Conservation (phyloP, 2,329 filamentous ascomycete genomes). For the Arthrinium puccinioides region DNA sequence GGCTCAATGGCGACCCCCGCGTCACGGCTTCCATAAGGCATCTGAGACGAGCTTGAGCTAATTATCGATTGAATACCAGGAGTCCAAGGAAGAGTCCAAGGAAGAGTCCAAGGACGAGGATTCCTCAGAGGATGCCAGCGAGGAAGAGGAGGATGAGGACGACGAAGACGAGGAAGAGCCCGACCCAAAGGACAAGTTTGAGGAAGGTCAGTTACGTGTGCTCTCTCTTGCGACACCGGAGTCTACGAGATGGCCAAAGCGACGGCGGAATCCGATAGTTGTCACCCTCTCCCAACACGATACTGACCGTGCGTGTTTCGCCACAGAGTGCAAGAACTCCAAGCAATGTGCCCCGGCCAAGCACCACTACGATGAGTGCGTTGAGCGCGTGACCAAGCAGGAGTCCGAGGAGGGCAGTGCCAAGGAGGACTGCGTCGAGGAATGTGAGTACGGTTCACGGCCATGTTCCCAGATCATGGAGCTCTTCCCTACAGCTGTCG, state of each 20-base stretch:
- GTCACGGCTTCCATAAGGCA: too few relatives aligned
- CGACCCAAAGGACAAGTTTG: conserved; percentile 80
- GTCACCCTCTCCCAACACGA: conserved; percentile 2
- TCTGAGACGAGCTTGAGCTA: conserved; percentile 1
- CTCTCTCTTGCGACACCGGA: too few relatives aligned
- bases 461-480: too few relatives aligned
- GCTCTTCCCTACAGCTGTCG: too few relatives aligned
- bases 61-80: conserved; percentile 2
- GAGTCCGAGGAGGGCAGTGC: conserved; percentile 65
- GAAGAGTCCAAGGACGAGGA: conserved; percentile 37
- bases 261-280: too few relatives aligned
- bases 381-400: conserved; percentile 74
- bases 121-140: conserved; percentile 33
- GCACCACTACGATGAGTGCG: conserved; percentile 98
- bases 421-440: conserved; percentile 96
- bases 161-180: conserved; percentile 78
- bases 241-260: too few relatives aligned
- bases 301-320: background rate
- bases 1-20: too few relatives aligned
- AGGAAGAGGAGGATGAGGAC: conserved; percentile 60
- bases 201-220: conserved; percentile 91
- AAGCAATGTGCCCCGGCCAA: conserved; percentile 79
- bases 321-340: conserved; percentile 79
- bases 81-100: conserved; percentile 25
- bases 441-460: conserved; percentile 87